These are phyloP conservation scores for Gyromitra esculenta DNA, from an alignment of 2,329 filamentous ascomycete species.

Conservation along the genomic window DNA sequence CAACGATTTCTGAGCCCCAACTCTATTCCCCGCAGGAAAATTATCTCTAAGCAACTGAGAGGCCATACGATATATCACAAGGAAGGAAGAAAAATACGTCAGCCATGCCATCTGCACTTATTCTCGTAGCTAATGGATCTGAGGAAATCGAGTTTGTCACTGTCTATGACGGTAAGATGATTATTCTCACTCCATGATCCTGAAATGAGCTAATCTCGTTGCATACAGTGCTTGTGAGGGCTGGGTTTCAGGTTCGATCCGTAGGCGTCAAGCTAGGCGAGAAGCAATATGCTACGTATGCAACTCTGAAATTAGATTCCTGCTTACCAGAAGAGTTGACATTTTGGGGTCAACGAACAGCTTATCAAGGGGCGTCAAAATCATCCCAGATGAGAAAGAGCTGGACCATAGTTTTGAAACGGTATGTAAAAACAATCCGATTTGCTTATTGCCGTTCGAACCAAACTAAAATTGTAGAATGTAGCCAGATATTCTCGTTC, in stretches of 20 bases:
- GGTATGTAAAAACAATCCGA: background rate
- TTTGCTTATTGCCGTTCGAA: background rate
- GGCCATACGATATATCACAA: slow-evolving; percentile 16
- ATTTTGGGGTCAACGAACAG: slow-evolving; percentile 1
- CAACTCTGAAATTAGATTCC: background rate
- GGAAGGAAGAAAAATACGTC: background rate
- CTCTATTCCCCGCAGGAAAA: slow-evolving; percentile 15
- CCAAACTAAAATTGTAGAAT: background rate
- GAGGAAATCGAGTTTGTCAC: slow-evolving; percentile 52
- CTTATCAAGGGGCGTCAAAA: slow-evolving; percentile 44
- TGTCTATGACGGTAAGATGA: slow-evolving; percentile 45
- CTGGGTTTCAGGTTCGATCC: slow-evolving; percentile 40
- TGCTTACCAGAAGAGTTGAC: background rate
- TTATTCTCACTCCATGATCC: background rate
- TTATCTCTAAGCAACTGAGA: background rate
- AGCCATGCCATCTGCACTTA: slow-evolving; percentile 42
- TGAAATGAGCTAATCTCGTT: slow-evolving; percentile 7
- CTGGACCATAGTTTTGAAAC: slow-evolving; percentile 18
- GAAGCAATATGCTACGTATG: slow-evolving; percentile 32
- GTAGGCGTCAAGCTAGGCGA: slow-evolving; percentile 30
- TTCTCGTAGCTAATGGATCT: slow-evolving; percentile 48
- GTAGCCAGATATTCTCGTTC: slow-evolving; percentile 42
- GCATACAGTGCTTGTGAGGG: slow-evolving; percentile 41
- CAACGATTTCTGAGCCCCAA: slow-evolving; percentile 21
- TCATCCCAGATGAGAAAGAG: slow-evolving; percentile 42